A percentile compares a stretch with the other conserved stretches of the same genome.
Evolutionary conservation across 2,329 filamentous ascomycete genomes (phyloP).

Genomic region (Penicillium sp.): DNA sequence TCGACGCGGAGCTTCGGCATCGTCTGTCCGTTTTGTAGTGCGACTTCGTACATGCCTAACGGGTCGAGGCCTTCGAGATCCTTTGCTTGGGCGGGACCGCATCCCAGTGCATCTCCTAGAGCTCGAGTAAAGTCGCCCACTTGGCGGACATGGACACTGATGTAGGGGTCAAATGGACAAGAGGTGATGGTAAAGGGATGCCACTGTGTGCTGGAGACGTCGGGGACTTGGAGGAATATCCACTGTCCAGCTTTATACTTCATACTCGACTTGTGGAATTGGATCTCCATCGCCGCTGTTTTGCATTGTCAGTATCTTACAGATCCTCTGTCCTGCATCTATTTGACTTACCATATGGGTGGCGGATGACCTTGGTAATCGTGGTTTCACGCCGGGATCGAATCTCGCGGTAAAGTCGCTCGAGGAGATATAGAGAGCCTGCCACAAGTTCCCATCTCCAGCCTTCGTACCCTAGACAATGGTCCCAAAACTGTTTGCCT

Average conservation of each 20-base stretch:
- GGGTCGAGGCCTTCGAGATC: constrained; percentile 87
- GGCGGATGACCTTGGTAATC: constrained; percentile 89
- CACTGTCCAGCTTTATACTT: constrained; percentile 98
- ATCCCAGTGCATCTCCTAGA: constrained; percentile 94
- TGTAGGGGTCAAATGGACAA: constrained; percentile 90
- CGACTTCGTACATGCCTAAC: constrained; percentile 96
- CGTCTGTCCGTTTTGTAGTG: constrained; percentile 82
- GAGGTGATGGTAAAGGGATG: constrained; percentile 99
- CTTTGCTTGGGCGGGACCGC: constrained; percentile 78
- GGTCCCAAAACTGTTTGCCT: constrained; percentile 74
- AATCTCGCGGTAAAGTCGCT: constrained; percentile 88
- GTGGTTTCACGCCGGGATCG: constrained; percentile 76
- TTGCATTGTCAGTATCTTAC: constrained; percentile 15
- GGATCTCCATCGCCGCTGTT: constrained; percentile 87
- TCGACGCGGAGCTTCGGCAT: constrained; percentile 91
- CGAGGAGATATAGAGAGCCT: constrained; percentile 77
- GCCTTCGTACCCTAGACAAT: constrained; percentile 91
- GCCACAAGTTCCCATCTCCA: constrained; percentile 95
- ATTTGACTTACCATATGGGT: constrained; percentile 72
- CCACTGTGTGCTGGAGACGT: constrained; percentile 87
- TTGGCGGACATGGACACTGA: constrained; percentile 91
- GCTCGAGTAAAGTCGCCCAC: constrained; percentile 92
- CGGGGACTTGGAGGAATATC: constrained; percentile 92
- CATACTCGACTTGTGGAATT: constrained; percentile 94
- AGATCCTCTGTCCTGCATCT: not conserved